A percentile compares a stretch with the other conserved stretches of the same genome.
Evolutionary conservation across 148 eudicot species (phyloP).

Genomic region (Nepenthes gracilis): DNA sequence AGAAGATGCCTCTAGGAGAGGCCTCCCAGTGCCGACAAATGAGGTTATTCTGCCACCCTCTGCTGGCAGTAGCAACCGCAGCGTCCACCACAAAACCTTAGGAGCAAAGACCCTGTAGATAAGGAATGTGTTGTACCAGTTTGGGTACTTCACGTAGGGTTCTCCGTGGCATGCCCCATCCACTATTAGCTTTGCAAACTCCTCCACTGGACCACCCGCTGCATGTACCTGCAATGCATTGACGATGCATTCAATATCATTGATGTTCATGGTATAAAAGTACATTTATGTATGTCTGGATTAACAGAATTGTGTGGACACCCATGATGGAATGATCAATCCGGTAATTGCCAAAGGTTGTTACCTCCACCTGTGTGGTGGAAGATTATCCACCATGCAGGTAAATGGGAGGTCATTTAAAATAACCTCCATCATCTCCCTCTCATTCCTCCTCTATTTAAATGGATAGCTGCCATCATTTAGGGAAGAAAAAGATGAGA

Average conservation of each 20-base stretch:
- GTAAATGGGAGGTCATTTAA: no score
- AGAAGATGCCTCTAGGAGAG: constrained; percentile 32
- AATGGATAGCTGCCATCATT: no score
- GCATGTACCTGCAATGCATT: constrained; percentile 32
- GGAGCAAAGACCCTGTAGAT: constrained; percentile 68
- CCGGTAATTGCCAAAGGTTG: no score
- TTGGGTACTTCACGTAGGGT: constrained; percentile 74
- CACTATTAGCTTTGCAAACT: constrained; percentile 63
- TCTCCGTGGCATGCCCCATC: constrained; percentile 71
- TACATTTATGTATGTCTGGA: no score
- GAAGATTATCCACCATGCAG: no score
- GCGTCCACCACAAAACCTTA: constrained; percentile 62
- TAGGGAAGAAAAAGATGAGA: no score
- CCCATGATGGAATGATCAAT: no score
- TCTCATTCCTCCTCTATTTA: no score
- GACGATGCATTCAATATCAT: background rate
- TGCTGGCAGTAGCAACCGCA: constrained; percentile 37
- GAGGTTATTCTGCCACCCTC: constrained; percentile 33
- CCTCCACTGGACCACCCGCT: constrained; percentile 39
- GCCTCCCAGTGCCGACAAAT: constrained; percentile 50
- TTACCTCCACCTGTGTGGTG: no score
- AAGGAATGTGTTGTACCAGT: constrained; percentile 73
- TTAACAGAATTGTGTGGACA: no score
- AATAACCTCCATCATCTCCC: no score
- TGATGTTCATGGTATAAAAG: no score